These are phyloP conservation scores for Oryza nivara DNA, from an alignment of 176 grass and related monocot genomes.

Conservation along the genomic window DNA sequence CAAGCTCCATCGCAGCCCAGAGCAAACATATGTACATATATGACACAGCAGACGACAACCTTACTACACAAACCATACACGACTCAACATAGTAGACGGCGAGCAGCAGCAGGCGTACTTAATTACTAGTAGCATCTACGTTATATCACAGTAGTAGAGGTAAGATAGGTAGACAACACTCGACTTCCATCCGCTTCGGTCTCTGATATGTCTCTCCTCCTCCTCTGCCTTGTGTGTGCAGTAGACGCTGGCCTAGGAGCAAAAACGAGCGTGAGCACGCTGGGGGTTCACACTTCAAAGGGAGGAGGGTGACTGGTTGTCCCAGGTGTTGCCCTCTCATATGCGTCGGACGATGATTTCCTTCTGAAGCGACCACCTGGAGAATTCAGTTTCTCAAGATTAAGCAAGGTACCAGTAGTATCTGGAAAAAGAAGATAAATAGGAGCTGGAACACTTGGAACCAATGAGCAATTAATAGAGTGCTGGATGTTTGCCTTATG, in stretches of 20 bases:
- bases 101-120: neutral
- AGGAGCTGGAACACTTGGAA: neutral
- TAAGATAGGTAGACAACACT: conserved; percentile 9
- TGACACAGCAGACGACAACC: conserved; percentile 21
- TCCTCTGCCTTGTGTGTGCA: conserved; percentile 18
- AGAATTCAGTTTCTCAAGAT: conserved; percentile 18
- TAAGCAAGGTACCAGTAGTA: neutral
- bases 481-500: neutral
- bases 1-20: conserved; percentile 13
- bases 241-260: conserved; percentile 43
- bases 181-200: neutral
- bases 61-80: conserved; percentile 19
- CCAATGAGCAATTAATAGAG: neutral
- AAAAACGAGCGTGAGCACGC: conserved; percentile 39
- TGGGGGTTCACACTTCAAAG: conserved; percentile 65
- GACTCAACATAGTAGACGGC: neutral
- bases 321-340: conserved; percentile 55
- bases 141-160: conserved; percentile 39
- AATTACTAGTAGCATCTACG: conserved; percentile 26
- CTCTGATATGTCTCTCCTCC: conserved; percentile 28
- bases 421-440: neutral
- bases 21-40: conserved; percentile 13
- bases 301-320: conserved; percentile 53
- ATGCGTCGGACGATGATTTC: conserved; percentile 87
- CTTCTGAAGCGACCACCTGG: conserved; percentile 81